Conservation (phyloP, 768 basidiomycete species). For the Mycena chlorophos region DNA sequence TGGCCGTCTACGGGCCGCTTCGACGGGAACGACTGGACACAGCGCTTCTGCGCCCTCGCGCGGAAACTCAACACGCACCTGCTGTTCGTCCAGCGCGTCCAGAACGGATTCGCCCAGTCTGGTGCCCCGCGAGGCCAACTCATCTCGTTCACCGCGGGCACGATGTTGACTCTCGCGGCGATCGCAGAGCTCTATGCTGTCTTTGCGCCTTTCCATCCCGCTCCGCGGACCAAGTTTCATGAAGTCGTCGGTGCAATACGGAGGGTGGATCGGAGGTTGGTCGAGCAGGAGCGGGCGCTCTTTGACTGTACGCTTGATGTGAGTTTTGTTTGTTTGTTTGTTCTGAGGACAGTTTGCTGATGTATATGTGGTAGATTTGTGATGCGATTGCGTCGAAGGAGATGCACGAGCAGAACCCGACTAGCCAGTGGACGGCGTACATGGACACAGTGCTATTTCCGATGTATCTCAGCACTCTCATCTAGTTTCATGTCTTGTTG, state of each 20-base stretch:
- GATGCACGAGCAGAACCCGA: background rate
- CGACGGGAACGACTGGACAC: slow-evolving; percentile 1
- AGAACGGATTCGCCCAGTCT: background rate
- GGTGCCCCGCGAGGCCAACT: background rate
- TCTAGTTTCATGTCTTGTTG: background rate
- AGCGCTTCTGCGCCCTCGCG: background rate
- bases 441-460: background rate
- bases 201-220: slow-evolving; percentile 7
- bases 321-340: background rate
- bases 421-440: background rate
- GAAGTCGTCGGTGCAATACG: slow-evolving; percentile 3
- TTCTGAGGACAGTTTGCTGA: background rate
- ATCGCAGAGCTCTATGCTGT: slow-evolving; percentile 8
- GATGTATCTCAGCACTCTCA: background rate
- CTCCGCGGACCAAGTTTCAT: background rate
- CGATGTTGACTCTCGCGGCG: slow-evolving; percentile 5
- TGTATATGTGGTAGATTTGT: slow-evolving; percentile 1
- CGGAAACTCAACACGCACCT: background rate
- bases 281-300: background rate
- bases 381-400: slow-evolving; percentile 5
- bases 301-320: slow-evolving; percentile 13
- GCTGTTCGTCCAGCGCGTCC: background rate
- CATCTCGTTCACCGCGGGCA: background rate
- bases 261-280: background rate
- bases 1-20: background rate